phyloP scores from a whole-genome alignment of 768 basidiomycete genomes.

The Paxillus rubicundulus region DNA sequence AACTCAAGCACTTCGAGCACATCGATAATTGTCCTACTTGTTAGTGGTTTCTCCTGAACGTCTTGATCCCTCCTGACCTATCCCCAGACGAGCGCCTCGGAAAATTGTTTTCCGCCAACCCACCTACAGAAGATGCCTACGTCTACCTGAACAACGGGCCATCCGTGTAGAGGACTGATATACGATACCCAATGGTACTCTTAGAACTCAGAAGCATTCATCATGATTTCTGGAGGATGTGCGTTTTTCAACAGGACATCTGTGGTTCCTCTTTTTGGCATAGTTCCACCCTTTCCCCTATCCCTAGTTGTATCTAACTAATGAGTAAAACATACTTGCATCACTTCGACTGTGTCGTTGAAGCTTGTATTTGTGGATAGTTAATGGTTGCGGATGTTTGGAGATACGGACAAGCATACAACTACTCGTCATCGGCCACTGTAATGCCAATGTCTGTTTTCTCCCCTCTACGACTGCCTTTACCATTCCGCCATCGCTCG shows the following conservation, averaged over 20 bases:
- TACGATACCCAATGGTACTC: not conserved
- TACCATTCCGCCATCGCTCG: conserved; percentile 72
- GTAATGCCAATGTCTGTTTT: conserved; percentile 18
- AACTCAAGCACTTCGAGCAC: conserved; percentile 72
- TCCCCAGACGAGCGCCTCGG: conserved; percentile 60
- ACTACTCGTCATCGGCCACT: conserved; percentile 8
- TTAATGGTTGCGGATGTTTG: too few species aligned
- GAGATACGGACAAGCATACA: not conserved
- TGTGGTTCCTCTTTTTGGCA: conserved; percentile 14
- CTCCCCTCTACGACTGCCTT: conserved; percentile 49
- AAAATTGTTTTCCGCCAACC: conserved; percentile 55
- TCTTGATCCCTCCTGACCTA: not conserved
- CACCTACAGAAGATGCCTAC: conserved; percentile 76
- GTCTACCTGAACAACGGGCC: conserved; percentile 60
- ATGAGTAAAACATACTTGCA: conserved; percentile 10
- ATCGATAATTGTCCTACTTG: conserved; percentile 71
- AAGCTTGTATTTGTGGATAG: too few species aligned
- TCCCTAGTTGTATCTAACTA: conserved; percentile 11
- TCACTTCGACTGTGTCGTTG: not conserved
- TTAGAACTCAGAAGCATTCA: conserved; percentile 3
- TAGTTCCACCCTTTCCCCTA: conserved; percentile 9
- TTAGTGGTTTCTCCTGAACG: conserved; percentile 35
- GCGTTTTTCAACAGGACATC: conserved; percentile 1
- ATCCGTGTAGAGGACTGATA: conserved; percentile 13
- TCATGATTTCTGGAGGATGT: conserved; percentile 1